Evolutionary conservation across 2,329 filamentous ascomycete species (phyloP), one percentile per base, ranked within the genome.

Genomic region (Colletotrichum tropicicola): DNA sequence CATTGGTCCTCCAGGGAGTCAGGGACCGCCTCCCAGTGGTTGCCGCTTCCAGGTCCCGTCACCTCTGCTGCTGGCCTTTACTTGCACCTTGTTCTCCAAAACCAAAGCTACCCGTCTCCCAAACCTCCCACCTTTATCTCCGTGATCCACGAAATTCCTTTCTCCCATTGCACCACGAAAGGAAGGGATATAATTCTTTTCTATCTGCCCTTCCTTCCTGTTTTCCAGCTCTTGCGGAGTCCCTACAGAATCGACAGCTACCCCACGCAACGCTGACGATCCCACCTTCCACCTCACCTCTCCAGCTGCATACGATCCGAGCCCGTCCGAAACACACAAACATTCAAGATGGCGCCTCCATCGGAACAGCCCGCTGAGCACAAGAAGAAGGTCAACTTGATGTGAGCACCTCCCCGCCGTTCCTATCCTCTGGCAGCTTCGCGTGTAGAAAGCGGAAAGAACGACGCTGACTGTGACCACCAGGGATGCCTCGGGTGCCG

Each of bases 401-500:
- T 88, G 92, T 95, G 87, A 78, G 92, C 82, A 63, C 21, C 57
- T 59, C 19, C 13, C 15, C 27, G 27, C 13, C 48, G 32, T 35
- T 53, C 28, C 41, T 10, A 12, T 43, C 52, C 37, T 37, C 32
- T 55, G 41, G 54, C 37, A n/a, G 48, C 54, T 47, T 58, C 27
- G 32, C 32, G 28, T 60, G n/a, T 5, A n/a, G n/a, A n/a, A n/a
- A n/a, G 19, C 39, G 47, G 35, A 51, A 65, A 28, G 27, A 54
- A 68, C 8, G 30, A 59, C 70, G 72, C 82, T 85, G 72, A 85
- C 78, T 43, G 30, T 28, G 58, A 62, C 49, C 43, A 72, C 59
- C 72, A 97, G 94, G 83, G 94, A 98, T 82, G 85, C 92, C 77
- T 97, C 94, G 67, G 94, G 94, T 78, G 91, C 92, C 69, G 93